These are phyloP conservation scores for Fibroporia radiculosa DNA, from an alignment of 768 basidiomycete species.

Conservation along the genomic window DNA sequence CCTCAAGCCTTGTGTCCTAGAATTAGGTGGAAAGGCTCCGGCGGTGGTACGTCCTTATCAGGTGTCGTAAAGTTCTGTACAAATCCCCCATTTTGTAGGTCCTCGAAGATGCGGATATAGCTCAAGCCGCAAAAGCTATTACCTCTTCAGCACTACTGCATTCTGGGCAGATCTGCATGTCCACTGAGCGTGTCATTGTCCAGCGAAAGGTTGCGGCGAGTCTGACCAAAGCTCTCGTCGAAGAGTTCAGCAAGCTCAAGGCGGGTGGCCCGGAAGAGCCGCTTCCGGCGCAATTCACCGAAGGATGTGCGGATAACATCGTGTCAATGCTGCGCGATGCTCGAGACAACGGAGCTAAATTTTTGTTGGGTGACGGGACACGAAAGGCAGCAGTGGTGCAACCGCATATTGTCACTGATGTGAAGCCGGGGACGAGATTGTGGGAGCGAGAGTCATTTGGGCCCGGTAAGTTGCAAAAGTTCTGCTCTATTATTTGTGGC, in stretches of 20 bases:
- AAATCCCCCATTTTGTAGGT: no score
- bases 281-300: slow-evolving; percentile 36
- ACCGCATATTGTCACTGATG: slow-evolving; percentile 42
- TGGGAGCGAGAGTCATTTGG: slow-evolving; percentile 61
- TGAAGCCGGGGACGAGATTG: slow-evolving; percentile 40
- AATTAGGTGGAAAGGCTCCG: slow-evolving; percentile 49
- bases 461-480: slow-evolving; percentile 44
- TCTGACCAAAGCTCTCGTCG: slow-evolving; percentile 29
- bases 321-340: slow-evolving; percentile 38
- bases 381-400: slow-evolving; percentile 36
- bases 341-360: slow-evolving; percentile 33
- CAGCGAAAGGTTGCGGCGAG: slow-evolving; percentile 32
- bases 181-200: slow-evolving; percentile 47
- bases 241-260: slow-evolving; percentile 26
- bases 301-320: slow-evolving; percentile 38
- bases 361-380: slow-evolving; percentile 36
- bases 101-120: slow-evolving; percentile 43
- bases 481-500: no score
- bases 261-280: slow-evolving; percentile 30
- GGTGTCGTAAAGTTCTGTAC: no score
- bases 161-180: slow-evolving; percentile 55
- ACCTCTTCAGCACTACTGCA: slow-evolving; percentile 35
- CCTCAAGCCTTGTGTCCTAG: slow-evolving; percentile 48
- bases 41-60: slow-evolving; percentile 33
- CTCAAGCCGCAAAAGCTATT: slow-evolving; percentile 44